Conservation (phyloP, 805 yeast genomes). For the Suhomyces pyralidae region DNA sequence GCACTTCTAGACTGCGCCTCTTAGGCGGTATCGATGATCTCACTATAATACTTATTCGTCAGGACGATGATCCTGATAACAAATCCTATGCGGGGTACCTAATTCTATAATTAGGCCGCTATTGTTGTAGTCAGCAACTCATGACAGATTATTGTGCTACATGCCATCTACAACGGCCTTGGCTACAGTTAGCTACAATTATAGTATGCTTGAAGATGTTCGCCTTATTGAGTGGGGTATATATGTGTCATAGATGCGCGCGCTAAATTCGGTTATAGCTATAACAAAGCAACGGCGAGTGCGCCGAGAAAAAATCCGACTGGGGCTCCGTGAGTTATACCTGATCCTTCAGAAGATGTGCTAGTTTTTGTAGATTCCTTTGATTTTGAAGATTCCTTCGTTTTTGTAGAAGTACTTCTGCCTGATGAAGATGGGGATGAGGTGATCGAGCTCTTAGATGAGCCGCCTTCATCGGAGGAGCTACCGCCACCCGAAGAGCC, state of each 20-base stretch:
- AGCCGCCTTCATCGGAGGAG: neutral
- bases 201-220: neutral
- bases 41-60: neutral
- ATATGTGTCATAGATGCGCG: neutral
- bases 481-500: conserved; percentile 4
- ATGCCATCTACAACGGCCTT: neutral
- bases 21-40: neutral
- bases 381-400: conserved; percentile 3
- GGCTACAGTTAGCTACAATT: neutral
- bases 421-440: neutral
- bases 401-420: conserved; percentile 10
- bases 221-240: neutral
- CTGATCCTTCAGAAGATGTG: conserved; percentile 5
- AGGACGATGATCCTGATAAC: neutral
- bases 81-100: neutral
- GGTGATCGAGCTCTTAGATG: conserved; percentile 3
- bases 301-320: conserved; percentile 34
- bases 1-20: neutral
- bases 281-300: conserved; percentile 32
- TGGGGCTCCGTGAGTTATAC: conserved; percentile 19
- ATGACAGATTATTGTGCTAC: neutral
- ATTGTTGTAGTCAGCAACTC: neutral
- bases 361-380: neutral
- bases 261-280: neutral
- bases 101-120: neutral